Evolutionary conservation across 768 basidiomycete species (phyloP).

Genomic region (Leucosporidium creatinivorum): DNA sequence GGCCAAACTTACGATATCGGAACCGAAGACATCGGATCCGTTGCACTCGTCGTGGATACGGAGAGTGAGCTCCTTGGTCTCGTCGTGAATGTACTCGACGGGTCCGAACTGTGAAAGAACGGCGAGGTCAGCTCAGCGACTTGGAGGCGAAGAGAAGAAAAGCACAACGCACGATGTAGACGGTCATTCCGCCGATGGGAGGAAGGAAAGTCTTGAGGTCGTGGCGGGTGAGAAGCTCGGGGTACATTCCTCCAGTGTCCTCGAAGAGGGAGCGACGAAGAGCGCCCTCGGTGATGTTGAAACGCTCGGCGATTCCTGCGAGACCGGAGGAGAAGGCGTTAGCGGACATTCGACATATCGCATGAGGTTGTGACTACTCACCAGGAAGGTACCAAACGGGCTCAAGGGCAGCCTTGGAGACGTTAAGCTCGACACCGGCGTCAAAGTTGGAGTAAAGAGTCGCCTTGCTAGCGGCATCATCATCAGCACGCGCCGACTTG

Average conservation of each 20-base stretch:
- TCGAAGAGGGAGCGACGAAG: conserved; percentile 90
- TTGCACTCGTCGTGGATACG: conserved; percentile 96
- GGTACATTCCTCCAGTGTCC: conserved; percentile 77
- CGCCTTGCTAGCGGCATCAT: conserved; percentile 35
- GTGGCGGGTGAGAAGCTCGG: conserved; percentile 79
- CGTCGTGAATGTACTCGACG: conserved; percentile 67
- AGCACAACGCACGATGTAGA: conserved; percentile 55
- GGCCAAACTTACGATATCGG: conserved; percentile 39
- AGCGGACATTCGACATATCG: not conserved
- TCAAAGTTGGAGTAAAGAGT: conserved; percentile 34
- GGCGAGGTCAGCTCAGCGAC: not conserved
- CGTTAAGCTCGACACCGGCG: conserved; percentile 75
- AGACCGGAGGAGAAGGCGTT: conserved; percentile 43
- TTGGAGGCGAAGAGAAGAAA: conserved; percentile 37
- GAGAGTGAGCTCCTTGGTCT: conserved; percentile 69
- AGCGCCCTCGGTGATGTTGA: conserved; percentile 64
- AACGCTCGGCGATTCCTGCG: conserved; percentile 71
- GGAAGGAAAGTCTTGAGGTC: conserved; percentile 95
- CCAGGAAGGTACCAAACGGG: conserved; percentile 95
- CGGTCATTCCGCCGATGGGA: conserved; percentile 82
- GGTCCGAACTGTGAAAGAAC: conserved; percentile 59
- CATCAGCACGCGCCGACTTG: conserved; percentile 52
- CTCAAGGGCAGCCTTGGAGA: conserved; percentile 91
- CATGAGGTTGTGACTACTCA: not conserved
- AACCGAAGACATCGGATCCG: conserved; percentile 93